Percentiles rank a stretch among this genome's conserved stretches.
phyloP scores from a whole-genome alignment of 83 land plant genomes.

The Picea abies region DNA sequence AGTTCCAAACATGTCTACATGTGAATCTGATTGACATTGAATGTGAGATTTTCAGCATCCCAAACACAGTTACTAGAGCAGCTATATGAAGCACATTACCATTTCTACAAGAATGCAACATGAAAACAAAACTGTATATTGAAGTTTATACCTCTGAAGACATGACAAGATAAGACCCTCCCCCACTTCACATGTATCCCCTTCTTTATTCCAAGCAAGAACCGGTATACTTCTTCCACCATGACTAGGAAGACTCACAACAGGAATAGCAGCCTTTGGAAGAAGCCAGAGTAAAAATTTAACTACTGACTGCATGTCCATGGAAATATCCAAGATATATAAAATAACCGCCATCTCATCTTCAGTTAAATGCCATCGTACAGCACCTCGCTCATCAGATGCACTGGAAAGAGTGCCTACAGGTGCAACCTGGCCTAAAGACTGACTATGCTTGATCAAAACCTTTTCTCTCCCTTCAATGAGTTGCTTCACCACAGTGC shows the following conservation, averaged over 20 bases:
- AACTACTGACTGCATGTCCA: slow-evolving; percentile 57
- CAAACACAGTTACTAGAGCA: not conserved
- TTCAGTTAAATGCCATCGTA: slow-evolving; percentile 78
- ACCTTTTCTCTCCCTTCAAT: slow-evolving; percentile 57
- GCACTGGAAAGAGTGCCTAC: slow-evolving; percentile 21
- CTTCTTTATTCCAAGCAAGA: slow-evolving; percentile 48
- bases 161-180: slow-evolving; percentile 74
- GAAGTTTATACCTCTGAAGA: slow-evolving; percentile 63
- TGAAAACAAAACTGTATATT: not conserved
- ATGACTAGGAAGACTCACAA: slow-evolving; percentile 35
- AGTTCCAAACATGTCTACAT: not conserved
- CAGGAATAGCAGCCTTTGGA: slow-evolving; percentile 45
- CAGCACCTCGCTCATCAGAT: slow-evolving; percentile 42
- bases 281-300: slow-evolving; percentile 86
- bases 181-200: slow-evolving; percentile 58
- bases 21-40: not conserved
- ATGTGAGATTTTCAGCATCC: not conserved
- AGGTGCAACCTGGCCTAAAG: slow-evolving; percentile 20
- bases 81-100: not conserved
- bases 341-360: slow-evolving; percentile 72
- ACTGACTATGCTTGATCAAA: slow-evolving; percentile 37
- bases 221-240: slow-evolving; percentile 41
- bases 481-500: slow-evolving; percentile 49
- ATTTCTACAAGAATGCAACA: not conserved
- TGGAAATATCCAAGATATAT: slow-evolving; percentile 70